Base-by-base conservation (phyloP, 164 flowering plant genomes). In the Vitis rupestris region DNA sequence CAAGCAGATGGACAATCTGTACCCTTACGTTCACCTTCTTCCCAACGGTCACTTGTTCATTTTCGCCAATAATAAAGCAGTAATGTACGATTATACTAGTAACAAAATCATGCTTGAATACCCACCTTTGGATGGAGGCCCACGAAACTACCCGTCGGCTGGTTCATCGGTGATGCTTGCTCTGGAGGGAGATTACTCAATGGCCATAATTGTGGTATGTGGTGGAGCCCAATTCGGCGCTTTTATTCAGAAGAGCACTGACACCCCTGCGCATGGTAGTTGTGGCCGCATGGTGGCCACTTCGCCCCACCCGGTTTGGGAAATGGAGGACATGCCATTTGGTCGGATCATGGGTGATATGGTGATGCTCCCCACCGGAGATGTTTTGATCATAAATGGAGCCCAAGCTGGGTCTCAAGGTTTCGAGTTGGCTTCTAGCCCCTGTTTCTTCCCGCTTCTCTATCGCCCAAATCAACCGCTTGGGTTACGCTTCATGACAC, bases 261-360 rank as follows among this genome's bases (percentile, higher is more conserved):
- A 84, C 71, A 71, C 82, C 1, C 91, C 92, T n/a, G 98, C 99
- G 1, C 81, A 78, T 54, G 90, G 88, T 10, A 87, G 85, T 72
- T 95, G 99, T 67, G 99, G 97, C 10, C 79, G 98, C 31, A 85
- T 95, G 14, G 78, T 79, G 1, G 96, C 92, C 10, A 91, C 96
- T 4, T 69, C 77, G 0, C 68, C 79, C 8, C 66, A 84, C 37
- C 82, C 99, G 47, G 81, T 19, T 64, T 95, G 98, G 98, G 82
- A 85, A 59, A 76, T 86, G 91, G 97, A 92, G 78, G 86, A 83
- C 50, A 95, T 92, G 99, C 88, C 98, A 4, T 85, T 86, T 58
- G 90, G 79, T 16, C 76, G 98, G 80, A 80, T 90, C 70, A 95
- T 95, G 99, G 94, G 97, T 0, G 99, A 95, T 53, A 92, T 95